Base-by-base conservation (phyloP, 2,329 filamentous ascomycete genomes). In the Fusarium oxysporum region DNA sequence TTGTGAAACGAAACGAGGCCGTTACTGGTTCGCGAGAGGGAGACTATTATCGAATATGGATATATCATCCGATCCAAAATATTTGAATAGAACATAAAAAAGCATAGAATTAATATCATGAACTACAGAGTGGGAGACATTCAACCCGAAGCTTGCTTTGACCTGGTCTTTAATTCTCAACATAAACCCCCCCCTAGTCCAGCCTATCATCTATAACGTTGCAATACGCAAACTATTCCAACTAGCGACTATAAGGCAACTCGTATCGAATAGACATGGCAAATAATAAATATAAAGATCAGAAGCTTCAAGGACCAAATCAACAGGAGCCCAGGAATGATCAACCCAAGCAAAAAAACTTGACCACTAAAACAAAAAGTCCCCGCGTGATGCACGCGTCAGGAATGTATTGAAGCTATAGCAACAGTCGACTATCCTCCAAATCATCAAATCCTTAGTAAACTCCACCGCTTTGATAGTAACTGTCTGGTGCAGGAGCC, bases 401-500 rank as follows among this genome's bases (percentile, higher is more conserved):
- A 69, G 44, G 44, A 35, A 53, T 56, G 35, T 69, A 69, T 69
- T 69, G 44, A 65, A 51, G 44, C 32, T 69, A 47, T 57, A 64
- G 38, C 25, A 56, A 58, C 43, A 30, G 23, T 53, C 30, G 50
- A 57, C 35, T 43, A 38, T 63, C 65, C 33, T 38, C 43, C 10
- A 40, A n/a, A 13, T 50, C n/a, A 43, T n/a, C 57, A 25, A 19
- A 14, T 45, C 33, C 37, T 61, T 73, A 80, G 50, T 82, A 83
- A 43, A 80, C 80, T 12, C 80, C 81, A 5, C 78, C 78, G 72
- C 86, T 85, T 54, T 88, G 82, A 76, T 91, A 91, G 75, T 88
- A 91, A 77, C 90, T 89, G 55, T 83, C 85, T 30, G 87, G 86
- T 17, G 84, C 84, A 8, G 87, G 87, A 8, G 85, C 87, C 65